Evolutionary conservation across 306 rosid genomes (phyloP).

Genomic region (Medicago lupulina): DNA sequence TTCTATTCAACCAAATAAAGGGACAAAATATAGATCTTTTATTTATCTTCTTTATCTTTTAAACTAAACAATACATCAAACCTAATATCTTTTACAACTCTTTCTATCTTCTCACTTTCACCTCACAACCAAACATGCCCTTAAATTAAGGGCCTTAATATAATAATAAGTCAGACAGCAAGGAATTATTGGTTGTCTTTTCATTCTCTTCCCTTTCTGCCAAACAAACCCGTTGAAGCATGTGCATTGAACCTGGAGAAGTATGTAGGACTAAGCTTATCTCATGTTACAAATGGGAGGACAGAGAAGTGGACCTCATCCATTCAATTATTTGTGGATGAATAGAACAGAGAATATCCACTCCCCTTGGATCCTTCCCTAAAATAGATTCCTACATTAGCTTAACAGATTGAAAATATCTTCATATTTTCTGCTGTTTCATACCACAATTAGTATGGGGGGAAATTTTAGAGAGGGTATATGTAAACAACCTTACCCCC

Average conservation of each 20-base stretch:
- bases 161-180: neutral
- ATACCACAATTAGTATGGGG: neutral
- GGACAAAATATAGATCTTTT: too few relatives aligned
- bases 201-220: constrained; percentile 20
- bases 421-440: constrained; percentile 25
- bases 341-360: neutral
- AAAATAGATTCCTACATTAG: neutral
- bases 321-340: too few relatives aligned
- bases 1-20: too few relatives aligned
- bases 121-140: neutral
- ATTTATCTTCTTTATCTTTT: too few relatives aligned
- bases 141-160: neutral
- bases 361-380: neutral
- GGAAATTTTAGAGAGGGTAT: neutral
- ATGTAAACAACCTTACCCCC: neutral
- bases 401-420: constrained; percentile 16
- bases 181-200: neutral
- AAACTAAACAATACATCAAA: too few relatives aligned
- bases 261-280: neutral
- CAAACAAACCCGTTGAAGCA: neutral
- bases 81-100: too few relatives aligned
- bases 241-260: neutral
- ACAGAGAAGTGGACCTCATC: neutral
- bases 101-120: neutral
- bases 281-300: neutral